phyloP scores from a whole-genome alignment of 2,329 filamentous ascomycete genomes.

The Cercospora nicotianae region DNA sequence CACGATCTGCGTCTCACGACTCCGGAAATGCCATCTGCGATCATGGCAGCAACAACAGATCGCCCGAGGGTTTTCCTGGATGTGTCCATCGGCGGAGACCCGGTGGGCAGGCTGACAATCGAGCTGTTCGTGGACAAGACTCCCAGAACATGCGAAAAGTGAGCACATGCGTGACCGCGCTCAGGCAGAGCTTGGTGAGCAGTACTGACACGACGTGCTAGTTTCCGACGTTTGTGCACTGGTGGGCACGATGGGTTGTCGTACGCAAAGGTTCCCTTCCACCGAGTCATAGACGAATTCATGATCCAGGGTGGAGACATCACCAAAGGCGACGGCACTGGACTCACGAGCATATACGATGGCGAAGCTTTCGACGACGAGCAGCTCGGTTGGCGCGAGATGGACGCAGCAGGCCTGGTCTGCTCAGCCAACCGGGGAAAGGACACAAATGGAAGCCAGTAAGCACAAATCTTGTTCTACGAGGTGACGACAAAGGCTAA shows the following conservation, averaged over 20 bases:
- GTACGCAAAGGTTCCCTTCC: conserved; percentile 43
- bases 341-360: conserved; percentile 44
- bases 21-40: conserved; percentile 1
- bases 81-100: conserved; percentile 43
- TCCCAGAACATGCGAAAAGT: conserved; percentile 51
- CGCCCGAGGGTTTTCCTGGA: conserved; percentile 47
- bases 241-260: conserved; percentile 41
- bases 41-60: conserved; percentile 23
- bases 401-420: conserved; percentile 44
- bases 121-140: conserved; percentile 50
- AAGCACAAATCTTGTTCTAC: conserved; percentile 18
- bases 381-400: conserved; percentile 44
- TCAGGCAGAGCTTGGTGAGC: background rate
- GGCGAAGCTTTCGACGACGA: conserved; percentile 44
- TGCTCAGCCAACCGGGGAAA: conserved; percentile 46
- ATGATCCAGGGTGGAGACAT: conserved; percentile 50
- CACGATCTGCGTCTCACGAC: conserved; percentile 1
- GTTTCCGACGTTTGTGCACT: conserved; percentile 49
- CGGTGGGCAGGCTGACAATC: conserved; percentile 46
- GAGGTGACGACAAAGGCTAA: conserved; percentile 13
- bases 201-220: conserved; percentile 29
- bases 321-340: conserved; percentile 44
- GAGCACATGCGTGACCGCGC: conserved; percentile 18
- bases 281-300: conserved; percentile 47
- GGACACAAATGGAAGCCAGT: conserved; percentile 45